These are phyloP conservation scores for Pulveroboletus frians DNA, from an alignment of 768 basidiomycete genomes.

Conservation along the genomic window DNA sequence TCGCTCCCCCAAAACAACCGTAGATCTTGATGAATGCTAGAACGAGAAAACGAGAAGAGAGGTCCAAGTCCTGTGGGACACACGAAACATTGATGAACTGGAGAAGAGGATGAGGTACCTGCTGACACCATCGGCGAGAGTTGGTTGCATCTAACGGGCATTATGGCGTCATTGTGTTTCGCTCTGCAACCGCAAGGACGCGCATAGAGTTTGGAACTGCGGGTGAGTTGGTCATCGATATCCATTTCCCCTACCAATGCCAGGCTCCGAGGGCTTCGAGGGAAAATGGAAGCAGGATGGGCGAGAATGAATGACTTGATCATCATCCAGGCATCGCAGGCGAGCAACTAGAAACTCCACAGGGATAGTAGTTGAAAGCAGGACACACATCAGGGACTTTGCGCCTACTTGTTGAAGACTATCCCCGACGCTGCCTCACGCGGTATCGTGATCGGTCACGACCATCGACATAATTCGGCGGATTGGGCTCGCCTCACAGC, in stretches of 20 bases:
- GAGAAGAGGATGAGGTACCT: constrained; percentile 40
- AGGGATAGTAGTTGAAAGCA: background rate
- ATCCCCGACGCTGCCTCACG: constrained; percentile 48
- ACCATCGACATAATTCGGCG: constrained; percentile 78
- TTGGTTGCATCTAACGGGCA: background rate
- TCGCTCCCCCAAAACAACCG: background rate
- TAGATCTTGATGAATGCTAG: constrained; percentile 16
- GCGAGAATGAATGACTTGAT: constrained; percentile 89
- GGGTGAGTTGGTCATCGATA: constrained; percentile 38
- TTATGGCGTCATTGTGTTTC: background rate
- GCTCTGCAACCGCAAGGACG: constrained; percentile 33
- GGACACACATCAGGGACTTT: constrained; percentile 53
- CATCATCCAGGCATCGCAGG: constrained; percentile 79
- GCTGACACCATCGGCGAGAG: background rate
- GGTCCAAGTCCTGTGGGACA: constrained; percentile 31
- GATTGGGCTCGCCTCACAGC: constrained; percentile 76
- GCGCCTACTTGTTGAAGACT: constrained; percentile 58
- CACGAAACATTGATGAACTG: constrained; percentile 29
- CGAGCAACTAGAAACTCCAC: constrained; percentile 16
- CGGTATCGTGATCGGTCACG: constrained; percentile 81
- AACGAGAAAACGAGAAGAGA: constrained; percentile 37
- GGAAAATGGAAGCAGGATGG: constrained; percentile 85
- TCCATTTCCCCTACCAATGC: background rate
- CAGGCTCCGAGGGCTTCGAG: constrained; percentile 55
- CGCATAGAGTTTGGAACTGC: constrained; percentile 88